Evolutionary conservation across 2,329 filamentous ascomycete species (phyloP).

Genomic region (Bimuria novae-zelandiae): DNA sequence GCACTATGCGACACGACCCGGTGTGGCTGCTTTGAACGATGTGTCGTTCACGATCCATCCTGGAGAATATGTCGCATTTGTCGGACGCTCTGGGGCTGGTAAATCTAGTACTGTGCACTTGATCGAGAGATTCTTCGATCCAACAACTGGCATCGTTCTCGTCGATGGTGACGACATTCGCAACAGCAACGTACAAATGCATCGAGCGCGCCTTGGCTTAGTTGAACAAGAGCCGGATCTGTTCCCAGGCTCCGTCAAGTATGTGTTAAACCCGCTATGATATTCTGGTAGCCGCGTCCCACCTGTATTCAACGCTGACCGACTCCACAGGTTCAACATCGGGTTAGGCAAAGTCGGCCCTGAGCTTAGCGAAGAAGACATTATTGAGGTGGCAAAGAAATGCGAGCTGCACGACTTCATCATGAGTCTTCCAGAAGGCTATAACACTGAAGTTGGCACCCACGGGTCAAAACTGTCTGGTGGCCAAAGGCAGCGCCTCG

Average conservation of each 20-base stretch:
- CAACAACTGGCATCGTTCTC: slow-evolving; percentile 44
- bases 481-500: slow-evolving; percentile 53
- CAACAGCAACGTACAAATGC: slow-evolving; percentile 39
- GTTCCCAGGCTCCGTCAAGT: slow-evolving; percentile 49
- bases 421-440: slow-evolving; percentile 52
- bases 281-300: background rate
- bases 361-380: slow-evolving; percentile 29
- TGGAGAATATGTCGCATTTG: slow-evolving; percentile 48
- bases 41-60: slow-evolving; percentile 47
- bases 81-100: slow-evolving; percentile 52
- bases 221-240: slow-evolving; percentile 54
- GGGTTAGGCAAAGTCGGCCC: slow-evolving; percentile 45
- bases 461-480: slow-evolving; percentile 51
- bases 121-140: slow-evolving; percentile 54
- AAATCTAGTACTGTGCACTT: slow-evolving; percentile 53
- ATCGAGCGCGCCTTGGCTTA: slow-evolving; percentile 48
- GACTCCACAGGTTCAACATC: slow-evolving; percentile 45
- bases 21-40: slow-evolving; percentile 40
- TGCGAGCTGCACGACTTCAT: slow-evolving; percentile 55
- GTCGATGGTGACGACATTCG: slow-evolving; percentile 51
- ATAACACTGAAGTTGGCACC: slow-evolving; percentile 51
- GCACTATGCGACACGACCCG: slow-evolving; percentile 38
- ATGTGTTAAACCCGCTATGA: background rate
- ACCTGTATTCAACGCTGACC: background rate
- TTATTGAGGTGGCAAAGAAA: slow-evolving; percentile 44